Conservation (phyloP, 176 grass and related monocot genomes). For the sorghum (Sorghum bicolor) region DNA sequence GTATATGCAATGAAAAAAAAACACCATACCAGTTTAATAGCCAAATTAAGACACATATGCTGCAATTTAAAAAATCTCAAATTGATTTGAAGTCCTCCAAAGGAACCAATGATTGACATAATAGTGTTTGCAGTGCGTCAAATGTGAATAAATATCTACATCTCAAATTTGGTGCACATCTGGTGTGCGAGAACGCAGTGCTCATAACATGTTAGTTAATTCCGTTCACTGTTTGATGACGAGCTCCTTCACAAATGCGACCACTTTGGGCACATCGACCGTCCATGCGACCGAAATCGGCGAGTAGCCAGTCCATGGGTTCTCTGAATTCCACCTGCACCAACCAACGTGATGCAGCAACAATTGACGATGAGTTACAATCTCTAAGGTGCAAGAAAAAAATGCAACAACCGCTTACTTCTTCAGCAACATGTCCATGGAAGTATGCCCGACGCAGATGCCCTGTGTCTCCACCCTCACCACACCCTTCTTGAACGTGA, state of each 20-base stretch:
- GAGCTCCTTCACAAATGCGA: conserved; percentile 61
- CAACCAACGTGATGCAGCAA: not conserved
- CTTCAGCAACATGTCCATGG: conserved; percentile 76
- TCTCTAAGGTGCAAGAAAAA: not conserved
- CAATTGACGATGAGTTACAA: not conserved
- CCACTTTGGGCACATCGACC: conserved; percentile 56
- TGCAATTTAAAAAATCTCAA: not conserved
- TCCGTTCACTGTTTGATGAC: conserved; percentile 48
- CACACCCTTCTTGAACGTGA: conserved; percentile 78
- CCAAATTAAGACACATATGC: not conserved
- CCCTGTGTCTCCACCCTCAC: conserved; percentile 86
- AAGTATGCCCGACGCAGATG: conserved; percentile 69
- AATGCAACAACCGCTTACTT: conserved; percentile 23
- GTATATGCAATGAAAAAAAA: not conserved
- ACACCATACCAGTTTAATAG: not conserved
- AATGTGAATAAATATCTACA: not conserved
- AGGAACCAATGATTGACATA: not conserved
- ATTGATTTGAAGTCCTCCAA: not conserved
- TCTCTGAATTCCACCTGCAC: conserved; percentile 66
- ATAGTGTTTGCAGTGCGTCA: not conserved
- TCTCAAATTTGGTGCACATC: not conserved
- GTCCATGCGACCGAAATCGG: conserved; percentile 86
- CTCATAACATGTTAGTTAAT: not conserved
- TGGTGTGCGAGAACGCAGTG: not conserved
- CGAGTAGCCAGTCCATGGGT: conserved; percentile 62